These are phyloP conservation scores for Monosporascus sp. DNA, from an alignment of 2,329 filamentous ascomycete genomes.

Conservation along the genomic window DNA sequence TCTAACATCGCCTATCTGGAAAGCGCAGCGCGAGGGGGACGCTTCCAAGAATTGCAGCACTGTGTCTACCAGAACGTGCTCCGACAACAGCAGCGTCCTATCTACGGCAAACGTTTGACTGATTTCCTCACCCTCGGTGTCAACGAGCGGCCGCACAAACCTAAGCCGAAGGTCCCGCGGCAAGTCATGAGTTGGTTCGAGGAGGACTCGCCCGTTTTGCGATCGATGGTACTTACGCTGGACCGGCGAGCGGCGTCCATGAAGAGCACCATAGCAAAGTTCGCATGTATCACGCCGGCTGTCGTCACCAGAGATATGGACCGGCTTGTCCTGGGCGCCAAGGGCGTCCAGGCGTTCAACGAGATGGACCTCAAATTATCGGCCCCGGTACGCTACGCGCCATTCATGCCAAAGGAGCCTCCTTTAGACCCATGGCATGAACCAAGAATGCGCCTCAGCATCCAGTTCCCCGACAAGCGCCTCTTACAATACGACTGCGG, in stretches of 20 bases:
- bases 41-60: conserved; percentile 74
- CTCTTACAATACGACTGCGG: conserved; percentile 98
- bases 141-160: conserved; percentile 52
- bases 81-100: conserved; percentile 71
- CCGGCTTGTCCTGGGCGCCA: conserved; percentile 58
- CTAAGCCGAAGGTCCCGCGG: conserved; percentile 54
- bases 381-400: conserved; percentile 49
- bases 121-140: conserved; percentile 64
- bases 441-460: conserved; percentile 83
- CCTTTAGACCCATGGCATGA: conserved; percentile 84
- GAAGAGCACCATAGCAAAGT: conserved; percentile 75
- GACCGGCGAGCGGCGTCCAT: conserved; percentile 67
- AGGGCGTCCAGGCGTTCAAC: conserved; percentile 52
- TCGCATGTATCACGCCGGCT: conserved; percentile 86
- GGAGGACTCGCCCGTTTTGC: conserved; percentile 59
- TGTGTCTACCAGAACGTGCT: conserved; percentile 76
- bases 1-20: conserved; percentile 70
- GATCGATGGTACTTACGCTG: conserved; percentile 67
- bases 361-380: conserved; percentile 54
- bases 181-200: conserved; percentile 71
- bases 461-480: conserved; percentile 93
- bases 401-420: conserved; percentile 50
- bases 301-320: conserved; percentile 77
- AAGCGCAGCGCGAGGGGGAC: conserved; percentile 61
- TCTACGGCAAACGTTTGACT: conserved; percentile 79